phyloP scores from a whole-genome alignment of 208 protist species.

The Tritrichomonas foetus region DNA sequence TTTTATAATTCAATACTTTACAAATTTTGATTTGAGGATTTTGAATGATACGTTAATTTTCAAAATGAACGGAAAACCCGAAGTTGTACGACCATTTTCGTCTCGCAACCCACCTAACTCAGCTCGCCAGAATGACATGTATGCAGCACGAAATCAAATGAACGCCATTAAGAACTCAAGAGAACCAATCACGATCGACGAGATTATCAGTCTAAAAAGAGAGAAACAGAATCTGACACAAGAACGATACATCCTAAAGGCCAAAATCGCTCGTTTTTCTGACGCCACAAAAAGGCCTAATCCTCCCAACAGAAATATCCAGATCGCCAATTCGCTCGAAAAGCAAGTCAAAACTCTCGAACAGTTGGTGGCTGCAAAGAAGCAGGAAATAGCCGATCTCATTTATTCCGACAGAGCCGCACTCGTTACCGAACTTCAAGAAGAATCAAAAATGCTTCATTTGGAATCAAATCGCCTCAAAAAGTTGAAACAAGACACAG shows the following conservation, averaged over 20 bases:
- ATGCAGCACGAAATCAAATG: neutral
- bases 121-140: neutral
- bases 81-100: neutral
- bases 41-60: no score
- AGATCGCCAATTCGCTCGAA: neutral
- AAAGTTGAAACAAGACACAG: neutral
- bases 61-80: neutral
- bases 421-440: neutral
- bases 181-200: neutral
- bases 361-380: neutral
- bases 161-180: neutral
- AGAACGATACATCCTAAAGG: neutral
- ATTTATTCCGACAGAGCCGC: neutral
- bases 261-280: neutral
- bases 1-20: no score
- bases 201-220: neutral
- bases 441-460: conserved; percentile 12
- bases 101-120: neutral
- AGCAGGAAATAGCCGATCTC: neutral
- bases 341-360: neutral
- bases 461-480: neutral
- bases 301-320: neutral
- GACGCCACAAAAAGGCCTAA: neutral
- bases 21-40: no score
- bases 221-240: conserved; percentile 28